Evolutionary conservation across 108 stramenopile species (phyloP).

Genomic region (Fistulifera pelliculosa): DNA sequence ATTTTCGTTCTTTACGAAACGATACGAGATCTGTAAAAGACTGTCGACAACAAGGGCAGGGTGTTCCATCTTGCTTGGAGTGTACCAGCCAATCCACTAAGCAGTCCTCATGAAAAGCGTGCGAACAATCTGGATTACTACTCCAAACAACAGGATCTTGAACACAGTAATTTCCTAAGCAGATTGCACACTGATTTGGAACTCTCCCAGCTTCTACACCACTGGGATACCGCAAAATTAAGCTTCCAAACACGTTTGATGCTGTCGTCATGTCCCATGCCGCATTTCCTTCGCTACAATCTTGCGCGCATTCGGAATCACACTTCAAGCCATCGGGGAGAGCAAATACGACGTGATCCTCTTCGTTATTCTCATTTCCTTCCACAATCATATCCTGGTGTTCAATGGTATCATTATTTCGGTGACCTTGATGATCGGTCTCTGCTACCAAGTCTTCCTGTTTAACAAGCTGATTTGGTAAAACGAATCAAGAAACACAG

Average conservation of each 20-base stretch:
- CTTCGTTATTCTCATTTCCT: slow-evolving; percentile 1
- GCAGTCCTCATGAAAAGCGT: slow-evolving; percentile 73
- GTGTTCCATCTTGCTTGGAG: slow-evolving; percentile 41
- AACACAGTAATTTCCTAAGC: slow-evolving; percentile 45
- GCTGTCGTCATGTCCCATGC: slow-evolving; percentile 10
- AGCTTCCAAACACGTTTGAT: slow-evolving; percentile 9
- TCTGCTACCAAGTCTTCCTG: slow-evolving; percentile 1
- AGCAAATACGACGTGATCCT: neutral
- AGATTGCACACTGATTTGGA: slow-evolving; percentile 67
- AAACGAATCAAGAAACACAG: no score
- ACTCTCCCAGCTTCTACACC: slow-evolving; percentile 15
- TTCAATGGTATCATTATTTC: neutral
- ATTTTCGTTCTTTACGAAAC: slow-evolving; percentile 25
- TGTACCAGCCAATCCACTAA: slow-evolving; percentile 58
- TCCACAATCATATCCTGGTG: neutral
- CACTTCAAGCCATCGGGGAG: neutral
- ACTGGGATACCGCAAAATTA: slow-evolving; percentile 7
- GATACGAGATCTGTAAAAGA: slow-evolving; percentile 45
- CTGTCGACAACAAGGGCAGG: slow-evolving; percentile 64
- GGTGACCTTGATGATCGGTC: neutral
- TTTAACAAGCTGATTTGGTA: neutral
- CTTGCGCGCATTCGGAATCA: neutral
- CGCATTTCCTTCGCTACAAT: neutral
- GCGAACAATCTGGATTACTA: slow-evolving; percentile 33
- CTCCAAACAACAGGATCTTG: slow-evolving; percentile 50